Conservation (phyloP, 371 early-diverging fungal genomes). For the Mortierella sp. region DNA sequence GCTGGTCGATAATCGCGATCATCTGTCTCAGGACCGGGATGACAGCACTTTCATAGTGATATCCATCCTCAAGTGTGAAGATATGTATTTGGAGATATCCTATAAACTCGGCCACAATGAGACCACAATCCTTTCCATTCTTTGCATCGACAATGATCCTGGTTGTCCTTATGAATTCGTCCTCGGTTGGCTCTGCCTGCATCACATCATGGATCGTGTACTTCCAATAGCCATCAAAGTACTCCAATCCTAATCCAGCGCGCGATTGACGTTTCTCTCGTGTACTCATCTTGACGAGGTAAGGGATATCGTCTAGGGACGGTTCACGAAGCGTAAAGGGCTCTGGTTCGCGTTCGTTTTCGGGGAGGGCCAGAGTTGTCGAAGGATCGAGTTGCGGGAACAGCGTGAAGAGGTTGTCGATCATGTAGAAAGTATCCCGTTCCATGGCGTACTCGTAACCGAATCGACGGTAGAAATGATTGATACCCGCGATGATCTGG, state of each 20-base stretch:
- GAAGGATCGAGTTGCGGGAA: background rate
- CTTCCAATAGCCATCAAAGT: constrained; percentile 27
- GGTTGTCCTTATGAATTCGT: constrained; percentile 1
- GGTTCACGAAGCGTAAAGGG: constrained; percentile 10
- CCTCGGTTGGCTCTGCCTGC: background rate
- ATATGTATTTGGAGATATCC: background rate
- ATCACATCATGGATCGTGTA: constrained; percentile 15
- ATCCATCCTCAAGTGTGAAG: constrained; percentile 26
- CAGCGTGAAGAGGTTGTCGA: background rate
- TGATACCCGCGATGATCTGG: constrained; percentile 38
- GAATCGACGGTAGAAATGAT: constrained; percentile 40
- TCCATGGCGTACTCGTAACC: constrained; percentile 38
- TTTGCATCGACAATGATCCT: constrained; percentile 34
- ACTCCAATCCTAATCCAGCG: constrained; percentile 15
- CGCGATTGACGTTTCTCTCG: constrained; percentile 7
- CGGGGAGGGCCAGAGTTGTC: background rate
- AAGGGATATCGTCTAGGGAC: constrained; percentile 31
- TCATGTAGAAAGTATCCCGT: background rate
- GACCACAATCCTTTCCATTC: constrained; percentile 21
- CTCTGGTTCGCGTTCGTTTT: constrained; percentile 1
- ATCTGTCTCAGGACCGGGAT: constrained; percentile 33
- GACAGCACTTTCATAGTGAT: constrained; percentile 18
- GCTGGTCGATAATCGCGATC: background rate
- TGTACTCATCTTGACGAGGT: constrained; percentile 27
- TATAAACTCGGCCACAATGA: background rate